Base-by-base conservation (phyloP, 202 grass and related monocot genomes). In the Hordeum pubiflorum region DNA sequence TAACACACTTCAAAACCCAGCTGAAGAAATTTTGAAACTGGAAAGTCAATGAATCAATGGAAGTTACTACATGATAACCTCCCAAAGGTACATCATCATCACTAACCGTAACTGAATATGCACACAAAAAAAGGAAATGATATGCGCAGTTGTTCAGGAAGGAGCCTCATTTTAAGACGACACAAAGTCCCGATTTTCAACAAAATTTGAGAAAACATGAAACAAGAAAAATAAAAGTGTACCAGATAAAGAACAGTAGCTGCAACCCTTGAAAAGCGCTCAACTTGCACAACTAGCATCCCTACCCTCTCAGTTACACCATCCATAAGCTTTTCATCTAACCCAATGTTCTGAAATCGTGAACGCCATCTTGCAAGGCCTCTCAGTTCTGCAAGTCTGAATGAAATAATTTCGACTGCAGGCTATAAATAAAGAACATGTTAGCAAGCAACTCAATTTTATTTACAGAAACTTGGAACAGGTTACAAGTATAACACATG, bases 1-100 rank as follows among this genome's bases (percentile, higher is more conserved):
- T 97, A 39, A 91, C 87, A 78, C 81, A 92, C 83, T 89, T 94
- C 74, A 94, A 86, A 82, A 97, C 86, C 94, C 94, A 97, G 67
- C 84, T 94, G 59, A 94, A 92, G 79, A 97, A 97, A 91, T 97
- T 97, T 85, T 97, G 91, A 68, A 92, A 92, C 94, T 97, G 94
- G 22, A 41, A 75, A 70, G 27, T 33, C 56, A 39, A 86, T 72
- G 10, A 54, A 86, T 20, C 77, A 79, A 74, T 74, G 72, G 58
- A 74, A 52, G 82, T 78, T 82, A 89, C 64, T 72, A 34, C 24
- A 82, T 58, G 80, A 81, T 23, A 77, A 76, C 34, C 27, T 44
- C 63, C 22, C 12, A 62, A 82, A 69, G 44, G 46, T 50, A 70
- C 40, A 55, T 17, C 27, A 65, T 64, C 7, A 69, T 21, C 37